Conservation (phyloP, 192 early-diverging fungal species). For the Linnemannia hyalina region DNA sequence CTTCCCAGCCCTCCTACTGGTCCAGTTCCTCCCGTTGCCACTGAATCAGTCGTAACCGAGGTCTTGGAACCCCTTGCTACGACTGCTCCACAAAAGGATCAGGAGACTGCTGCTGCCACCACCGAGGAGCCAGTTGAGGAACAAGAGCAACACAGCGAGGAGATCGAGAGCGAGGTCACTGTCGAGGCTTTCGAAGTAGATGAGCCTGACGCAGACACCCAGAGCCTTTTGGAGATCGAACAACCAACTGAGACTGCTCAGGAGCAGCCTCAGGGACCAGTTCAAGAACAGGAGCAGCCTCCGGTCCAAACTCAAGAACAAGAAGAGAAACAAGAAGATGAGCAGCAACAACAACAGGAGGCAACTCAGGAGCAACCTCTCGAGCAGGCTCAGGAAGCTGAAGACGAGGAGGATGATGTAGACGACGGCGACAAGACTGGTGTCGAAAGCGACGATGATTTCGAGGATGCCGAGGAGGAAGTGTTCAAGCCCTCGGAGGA, state of each 20-base stretch:
- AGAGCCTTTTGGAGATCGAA: not conserved
- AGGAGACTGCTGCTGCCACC: not conserved
- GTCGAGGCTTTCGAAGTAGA: not conserved
- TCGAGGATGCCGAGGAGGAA: conserved; percentile 51
- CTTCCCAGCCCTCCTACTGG: conserved; percentile 22
- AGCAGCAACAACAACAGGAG: not conserved
- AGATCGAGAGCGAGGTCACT: not conserved
- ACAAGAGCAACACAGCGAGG: conserved; percentile 7
- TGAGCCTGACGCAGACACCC: not conserved
- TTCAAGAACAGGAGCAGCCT: conserved; percentile 6
- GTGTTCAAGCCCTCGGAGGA: conserved; percentile 49
- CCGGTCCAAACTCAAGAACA: not conserved
- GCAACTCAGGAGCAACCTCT: conserved; percentile 3
- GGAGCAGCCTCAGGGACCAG: not conserved
- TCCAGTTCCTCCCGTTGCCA: not conserved
- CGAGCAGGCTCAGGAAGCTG: conserved; percentile 8
- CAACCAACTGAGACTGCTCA: conserved; percentile 7
- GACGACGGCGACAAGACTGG: conserved; percentile 38
- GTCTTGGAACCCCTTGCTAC: not conserved
- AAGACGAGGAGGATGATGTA: not conserved
- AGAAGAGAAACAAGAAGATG: not conserved
- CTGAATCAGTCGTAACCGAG: not conserved
- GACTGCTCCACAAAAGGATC: not conserved
- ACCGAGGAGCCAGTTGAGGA: conserved; percentile 12
- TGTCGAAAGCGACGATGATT: conserved; percentile 47